Conservation (phyloP, 1,284 basidiomycete species). For the Erythrobasidium hasegawianum region DNA sequence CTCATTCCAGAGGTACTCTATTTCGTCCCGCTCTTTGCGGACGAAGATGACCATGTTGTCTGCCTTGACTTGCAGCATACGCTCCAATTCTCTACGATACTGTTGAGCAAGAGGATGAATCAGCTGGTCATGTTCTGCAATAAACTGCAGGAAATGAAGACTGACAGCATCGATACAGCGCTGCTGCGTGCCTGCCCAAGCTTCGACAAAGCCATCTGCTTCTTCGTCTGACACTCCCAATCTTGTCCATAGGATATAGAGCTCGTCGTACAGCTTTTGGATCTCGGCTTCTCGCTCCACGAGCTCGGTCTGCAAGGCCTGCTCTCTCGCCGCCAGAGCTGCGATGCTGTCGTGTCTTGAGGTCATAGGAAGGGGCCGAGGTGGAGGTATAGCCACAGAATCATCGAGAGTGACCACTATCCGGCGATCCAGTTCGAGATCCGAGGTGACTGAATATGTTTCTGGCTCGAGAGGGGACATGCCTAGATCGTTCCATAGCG, state of each 20-base stretch:
- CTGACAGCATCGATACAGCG: slow-evolving; percentile 60
- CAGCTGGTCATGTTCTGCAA: neutral
- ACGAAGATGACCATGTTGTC: slow-evolving; percentile 85
- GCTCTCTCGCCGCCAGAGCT: neutral
- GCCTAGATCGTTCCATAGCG: slow-evolving; percentile 72
- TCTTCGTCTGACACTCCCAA: slow-evolving; percentile 66
- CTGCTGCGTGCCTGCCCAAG: slow-evolving; percentile 70
- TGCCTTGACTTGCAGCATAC: slow-evolving; percentile 82
- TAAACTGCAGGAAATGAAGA: neutral
- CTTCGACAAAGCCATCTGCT: slow-evolving; percentile 77
- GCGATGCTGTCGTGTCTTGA: neutral
- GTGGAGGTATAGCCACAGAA: slow-evolving; percentile 41
- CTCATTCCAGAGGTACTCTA: slow-evolving; percentile 76
- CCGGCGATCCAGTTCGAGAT: no score
- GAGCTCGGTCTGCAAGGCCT: slow-evolving; percentile 63
- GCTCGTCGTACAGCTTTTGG: slow-evolving; percentile 77
- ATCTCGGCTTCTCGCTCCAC: slow-evolving; percentile 67
- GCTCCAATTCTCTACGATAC: slow-evolving; percentile 84
- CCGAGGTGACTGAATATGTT: slow-evolving; percentile 33
- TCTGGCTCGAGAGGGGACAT: slow-evolving; percentile 59
- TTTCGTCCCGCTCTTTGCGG: slow-evolving; percentile 72
- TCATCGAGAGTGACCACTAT: no score
- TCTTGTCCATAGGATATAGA: slow-evolving; percentile 73
- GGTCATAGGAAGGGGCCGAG: slow-evolving; percentile 37
- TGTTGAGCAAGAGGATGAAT: slow-evolving; percentile 36